A percentile compares a stretch with the other conserved stretches of the same genome.
Conservation (phyloP, 129 eudicot species). For the Centaurea solstitialis region DNA sequence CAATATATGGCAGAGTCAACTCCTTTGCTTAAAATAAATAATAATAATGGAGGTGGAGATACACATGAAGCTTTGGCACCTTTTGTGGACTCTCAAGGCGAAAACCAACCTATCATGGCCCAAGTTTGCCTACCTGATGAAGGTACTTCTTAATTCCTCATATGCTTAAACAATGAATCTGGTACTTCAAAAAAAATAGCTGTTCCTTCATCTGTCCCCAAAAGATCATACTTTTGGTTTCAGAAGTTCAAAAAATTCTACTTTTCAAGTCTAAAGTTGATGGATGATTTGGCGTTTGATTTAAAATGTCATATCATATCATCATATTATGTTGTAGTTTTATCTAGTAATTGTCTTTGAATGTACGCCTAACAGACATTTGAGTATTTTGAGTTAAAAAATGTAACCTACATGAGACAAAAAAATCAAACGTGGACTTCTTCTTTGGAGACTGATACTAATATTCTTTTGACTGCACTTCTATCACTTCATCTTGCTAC, state of each 20-base stretch:
- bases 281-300: constrained; percentile 9
- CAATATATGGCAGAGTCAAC: constrained; percentile 40
- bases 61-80: constrained; percentile 29
- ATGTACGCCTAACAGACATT: constrained; percentile 5
- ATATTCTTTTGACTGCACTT: neutral
- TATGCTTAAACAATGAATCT: constrained; percentile 7
- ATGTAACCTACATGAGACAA: constrained; percentile 7
- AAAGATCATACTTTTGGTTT: neutral
- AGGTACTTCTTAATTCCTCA: constrained; percentile 44
- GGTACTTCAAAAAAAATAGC: neutral
- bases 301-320: constrained; percentile 2
- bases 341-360: neutral
- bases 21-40: constrained; percentile 33
- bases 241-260: neutral
- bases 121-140: constrained; percentile 43
- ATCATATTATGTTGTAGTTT: constrained; percentile 6
- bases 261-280: constrained; percentile 1
- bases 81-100: constrained; percentile 65
- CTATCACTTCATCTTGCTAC: constrained; percentile 4
- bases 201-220: neutral
- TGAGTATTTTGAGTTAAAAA: neutral
- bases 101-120: constrained; percentile 61
- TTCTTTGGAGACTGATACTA: neutral
- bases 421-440: neutral
- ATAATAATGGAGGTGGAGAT: constrained; percentile 27